These are phyloP conservation scores for Cardamine resedifolia DNA, from an alignment of 345 rosid species.

Conservation along the genomic window DNA sequence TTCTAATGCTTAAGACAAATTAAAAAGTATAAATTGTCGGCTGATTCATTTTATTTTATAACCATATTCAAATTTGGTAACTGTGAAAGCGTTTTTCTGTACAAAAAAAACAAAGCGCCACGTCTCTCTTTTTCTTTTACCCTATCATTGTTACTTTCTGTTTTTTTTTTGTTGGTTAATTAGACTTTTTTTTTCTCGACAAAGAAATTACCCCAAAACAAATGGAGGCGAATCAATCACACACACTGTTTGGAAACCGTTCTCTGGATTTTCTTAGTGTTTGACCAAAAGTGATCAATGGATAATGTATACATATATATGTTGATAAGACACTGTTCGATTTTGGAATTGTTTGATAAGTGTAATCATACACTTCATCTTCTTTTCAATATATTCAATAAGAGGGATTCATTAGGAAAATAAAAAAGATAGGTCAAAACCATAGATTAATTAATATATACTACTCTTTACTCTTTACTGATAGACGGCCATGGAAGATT, in stretches of 20 bases:
- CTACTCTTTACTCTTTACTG: background rate
- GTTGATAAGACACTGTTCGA: conserved; percentile 7
- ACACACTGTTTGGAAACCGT: background rate
- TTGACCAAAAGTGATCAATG: conserved; percentile 30
- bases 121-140: background rate
- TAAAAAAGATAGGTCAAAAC: background rate
- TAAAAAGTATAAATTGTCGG: background rate
- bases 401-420: background rate
- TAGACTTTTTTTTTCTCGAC: conserved; percentile 14
- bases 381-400: background rate
- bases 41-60: background rate
- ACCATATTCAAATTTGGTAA: background rate
- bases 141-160: conserved; percentile 7
- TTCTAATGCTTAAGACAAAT: background rate
- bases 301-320: background rate
- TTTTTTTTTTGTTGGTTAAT: background rate
- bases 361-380: background rate
- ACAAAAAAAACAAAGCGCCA: background rate
- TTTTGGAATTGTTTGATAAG: conserved; percentile 15
- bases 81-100: background rate
- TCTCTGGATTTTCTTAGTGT: conserved; percentile 14
- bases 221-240: conserved; percentile 12
- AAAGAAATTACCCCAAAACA: conserved; percentile 8
- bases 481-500: conserved; percentile 15
- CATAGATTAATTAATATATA: conserved; percentile 24